These are phyloP conservation scores for Phytophthora ramorum DNA, from an alignment of 352 stramenopile genomes.

Conservation along the genomic window DNA sequence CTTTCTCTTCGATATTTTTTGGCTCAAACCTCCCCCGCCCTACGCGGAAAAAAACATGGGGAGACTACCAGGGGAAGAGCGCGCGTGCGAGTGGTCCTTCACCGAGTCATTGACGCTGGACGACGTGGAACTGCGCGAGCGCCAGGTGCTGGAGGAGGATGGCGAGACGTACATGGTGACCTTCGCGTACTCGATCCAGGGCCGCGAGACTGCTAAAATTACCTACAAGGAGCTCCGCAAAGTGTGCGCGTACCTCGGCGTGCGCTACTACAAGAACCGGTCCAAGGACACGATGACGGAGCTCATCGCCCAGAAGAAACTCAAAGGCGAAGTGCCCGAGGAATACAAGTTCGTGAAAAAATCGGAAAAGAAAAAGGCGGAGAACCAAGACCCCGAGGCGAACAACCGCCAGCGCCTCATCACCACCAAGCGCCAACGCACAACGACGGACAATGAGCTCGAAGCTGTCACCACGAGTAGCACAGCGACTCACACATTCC, in stretches of 20 bases:
- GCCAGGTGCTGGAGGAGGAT: conserved; percentile 17
- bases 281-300: conserved; percentile 29
- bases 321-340: conserved; percentile 26
- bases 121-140: conserved; percentile 28
- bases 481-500: conserved; percentile 14
- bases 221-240: conserved; percentile 24
- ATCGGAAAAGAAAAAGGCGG: conserved; percentile 1
- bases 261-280: conserved; percentile 40
- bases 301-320: conserved; percentile 34
- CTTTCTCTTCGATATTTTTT: background rate
- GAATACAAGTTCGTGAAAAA: conserved; percentile 13
- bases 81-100: conserved; percentile 18
- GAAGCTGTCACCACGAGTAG: background rate
- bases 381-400: conserved; percentile 1
- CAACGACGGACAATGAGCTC: background rate
- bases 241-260: conserved; percentile 25
- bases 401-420: background rate
- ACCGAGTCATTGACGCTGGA: conserved; percentile 27
- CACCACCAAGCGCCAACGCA: conserved; percentile 16
- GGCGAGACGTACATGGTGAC: conserved; percentile 14
- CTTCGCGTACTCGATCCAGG: conserved; percentile 31
- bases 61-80: conserved; percentile 1
- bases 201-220: conserved; percentile 22
- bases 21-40: background rate
- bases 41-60: conserved; percentile 13